phyloP scores from a whole-genome alignment of 352 stramenopile species.

The Phytopythium sindhum region DNA sequence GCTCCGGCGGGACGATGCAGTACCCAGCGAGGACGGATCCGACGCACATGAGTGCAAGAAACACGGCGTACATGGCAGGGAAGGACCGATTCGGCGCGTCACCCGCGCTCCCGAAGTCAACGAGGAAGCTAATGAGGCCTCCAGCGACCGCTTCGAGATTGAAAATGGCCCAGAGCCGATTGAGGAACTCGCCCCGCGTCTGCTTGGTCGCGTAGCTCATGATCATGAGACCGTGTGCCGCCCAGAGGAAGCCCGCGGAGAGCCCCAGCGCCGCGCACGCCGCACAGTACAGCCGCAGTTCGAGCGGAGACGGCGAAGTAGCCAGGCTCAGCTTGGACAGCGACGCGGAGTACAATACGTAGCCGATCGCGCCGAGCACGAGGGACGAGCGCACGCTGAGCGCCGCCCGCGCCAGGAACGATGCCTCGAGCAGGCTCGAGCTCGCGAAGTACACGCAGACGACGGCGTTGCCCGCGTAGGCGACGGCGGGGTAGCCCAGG shows the following conservation, averaged over 20 bases:
- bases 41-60: constrained; percentile 55
- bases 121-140: constrained; percentile 57
- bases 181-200: constrained; percentile 53
- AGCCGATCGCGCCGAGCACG: constrained; percentile 50
- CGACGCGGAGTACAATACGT: constrained; percentile 44
- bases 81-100: constrained; percentile 12
- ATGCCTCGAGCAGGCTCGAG: constrained; percentile 41
- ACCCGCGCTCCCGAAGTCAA: constrained; percentile 24
- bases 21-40: constrained; percentile 18
- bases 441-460: constrained; percentile 65
- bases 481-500: constrained; percentile 30
- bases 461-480: constrained; percentile 36
- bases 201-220: constrained; percentile 46
- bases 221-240: constrained; percentile 63
- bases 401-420: constrained; percentile 44
- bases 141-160: constrained; percentile 63
- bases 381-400: constrained; percentile 47
- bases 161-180: constrained; percentile 81
- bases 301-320: background rate
- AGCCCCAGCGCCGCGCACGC: constrained; percentile 48
- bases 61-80: constrained; percentile 48
- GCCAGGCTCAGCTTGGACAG: constrained; percentile 42
- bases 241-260: no score
- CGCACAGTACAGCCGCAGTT: background rate
- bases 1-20: constrained; percentile 32